phyloP scores from a whole-genome alignment of 345 rosid genomes.

The Bruguiera sexangula region DNA sequence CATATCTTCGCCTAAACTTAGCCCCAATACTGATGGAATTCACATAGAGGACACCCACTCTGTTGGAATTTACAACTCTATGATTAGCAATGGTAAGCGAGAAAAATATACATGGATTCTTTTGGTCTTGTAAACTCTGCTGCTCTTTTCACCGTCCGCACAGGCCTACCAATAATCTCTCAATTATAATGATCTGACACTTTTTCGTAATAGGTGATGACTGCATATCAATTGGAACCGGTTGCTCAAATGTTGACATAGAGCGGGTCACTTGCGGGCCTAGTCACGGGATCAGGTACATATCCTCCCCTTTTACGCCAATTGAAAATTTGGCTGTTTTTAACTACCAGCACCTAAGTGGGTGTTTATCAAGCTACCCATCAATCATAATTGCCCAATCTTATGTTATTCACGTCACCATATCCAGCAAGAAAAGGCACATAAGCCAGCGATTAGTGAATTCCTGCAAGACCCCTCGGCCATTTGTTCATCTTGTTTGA shows the following conservation, averaged over 20 bases:
- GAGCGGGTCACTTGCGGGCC: constrained; percentile 35
- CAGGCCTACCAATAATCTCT: no score
- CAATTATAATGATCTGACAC: no score
- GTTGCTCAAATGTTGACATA: constrained; percentile 26
- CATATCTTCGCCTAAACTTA: constrained; percentile 81
- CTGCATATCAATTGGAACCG: constrained; percentile 35
- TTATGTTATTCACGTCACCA: no score
- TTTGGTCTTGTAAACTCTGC: no score
- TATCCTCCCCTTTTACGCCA: neutral
- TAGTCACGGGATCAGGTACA: constrained; percentile 38
- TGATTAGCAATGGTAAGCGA: constrained; percentile 72
- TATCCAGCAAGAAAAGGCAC: no score
- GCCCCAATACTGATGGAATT: constrained; percentile 94
- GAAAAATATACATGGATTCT: no score
- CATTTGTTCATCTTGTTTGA: no score
- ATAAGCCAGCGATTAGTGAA: no score
- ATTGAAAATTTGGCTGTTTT: neutral
- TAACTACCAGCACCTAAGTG: neutral
- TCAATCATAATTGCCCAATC: no score
- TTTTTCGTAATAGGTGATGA: constrained; percentile 22
- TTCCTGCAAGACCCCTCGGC: no score
- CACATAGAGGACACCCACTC: constrained; percentile 74
- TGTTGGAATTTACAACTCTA: constrained; percentile 71
- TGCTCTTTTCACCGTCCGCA: no score
- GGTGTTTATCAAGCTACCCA: no score